These are phyloP conservation scores for Corniculantispora saksenae DNA, from an alignment of 2,329 filamentous ascomycete genomes.

Conservation along the genomic window DNA sequence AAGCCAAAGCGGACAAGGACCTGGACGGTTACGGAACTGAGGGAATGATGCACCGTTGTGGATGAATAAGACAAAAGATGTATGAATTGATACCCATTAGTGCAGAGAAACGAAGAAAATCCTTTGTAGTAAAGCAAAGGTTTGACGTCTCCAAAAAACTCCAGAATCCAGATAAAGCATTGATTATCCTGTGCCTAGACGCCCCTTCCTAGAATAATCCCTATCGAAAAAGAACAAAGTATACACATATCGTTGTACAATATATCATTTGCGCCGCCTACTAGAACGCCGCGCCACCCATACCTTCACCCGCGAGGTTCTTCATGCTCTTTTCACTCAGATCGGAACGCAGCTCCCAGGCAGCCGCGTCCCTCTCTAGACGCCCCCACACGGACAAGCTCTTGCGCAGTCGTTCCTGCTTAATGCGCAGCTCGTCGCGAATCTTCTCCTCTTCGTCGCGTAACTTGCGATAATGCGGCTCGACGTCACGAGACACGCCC, in stretches of 20 bases:
- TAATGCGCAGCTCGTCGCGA: conserved; percentile 52
- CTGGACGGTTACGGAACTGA: neutral
- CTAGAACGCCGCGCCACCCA: conserved; percentile 57
- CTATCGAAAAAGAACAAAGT: neutral
- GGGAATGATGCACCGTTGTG: neutral
- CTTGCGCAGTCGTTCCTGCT: conserved; percentile 57
- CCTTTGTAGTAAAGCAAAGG: neutral
- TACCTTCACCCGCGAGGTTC: conserved; percentile 57
- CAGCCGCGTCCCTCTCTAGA: conserved; percentile 54
- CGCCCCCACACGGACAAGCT: conserved; percentile 55
- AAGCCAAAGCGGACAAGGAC: neutral
- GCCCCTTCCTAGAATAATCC: neutral
- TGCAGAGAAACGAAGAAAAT: neutral
- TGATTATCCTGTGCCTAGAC: neutral
- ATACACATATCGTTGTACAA: neutral
- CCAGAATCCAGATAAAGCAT: neutral
- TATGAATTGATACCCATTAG: conserved; percentile 1
- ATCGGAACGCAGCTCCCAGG: conserved; percentile 57
- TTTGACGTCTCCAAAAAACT: neutral
- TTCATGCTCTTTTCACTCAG: conserved; percentile 58
- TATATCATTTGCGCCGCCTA: neutral
- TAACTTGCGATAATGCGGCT: conserved; percentile 54
- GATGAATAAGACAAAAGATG: neutral
- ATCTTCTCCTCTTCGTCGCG: conserved; percentile 60
- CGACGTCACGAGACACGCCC: conserved; percentile 55